These are phyloP conservation scores for Irpex rosettiformis DNA, from an alignment of 1,284 basidiomycete species.

Conservation along the genomic window DNA sequence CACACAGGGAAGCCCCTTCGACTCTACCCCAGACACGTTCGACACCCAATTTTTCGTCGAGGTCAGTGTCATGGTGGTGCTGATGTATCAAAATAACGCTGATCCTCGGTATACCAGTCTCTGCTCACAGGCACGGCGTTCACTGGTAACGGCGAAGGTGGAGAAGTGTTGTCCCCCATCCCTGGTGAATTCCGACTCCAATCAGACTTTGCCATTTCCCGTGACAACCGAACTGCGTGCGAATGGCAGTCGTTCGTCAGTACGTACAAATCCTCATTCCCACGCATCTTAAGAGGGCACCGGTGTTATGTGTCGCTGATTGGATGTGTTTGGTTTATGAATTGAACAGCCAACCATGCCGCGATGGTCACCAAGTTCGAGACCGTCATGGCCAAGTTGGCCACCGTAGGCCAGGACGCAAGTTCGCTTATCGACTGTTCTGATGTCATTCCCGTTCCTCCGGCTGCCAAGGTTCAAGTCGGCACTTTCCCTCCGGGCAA, in stretches of 20 bases:
- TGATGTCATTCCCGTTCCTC: conserved; percentile 10
- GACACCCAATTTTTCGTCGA: conserved; percentile 40
- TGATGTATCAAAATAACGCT: neutral
- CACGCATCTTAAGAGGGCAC: neutral
- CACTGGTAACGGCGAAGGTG: neutral
- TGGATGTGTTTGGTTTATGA: neutral
- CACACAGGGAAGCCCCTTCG: conserved; percentile 25
- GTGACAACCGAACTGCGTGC: conserved; percentile 1
- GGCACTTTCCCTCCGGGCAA: neutral
- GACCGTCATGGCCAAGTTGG: neutral
- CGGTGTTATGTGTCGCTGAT: neutral
- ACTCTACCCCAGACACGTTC: conserved; percentile 31
- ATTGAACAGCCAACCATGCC: neutral
- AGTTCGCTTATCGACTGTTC: conserved; percentile 10
- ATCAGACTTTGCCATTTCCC: conserved; percentile 1
- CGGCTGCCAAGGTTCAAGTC: neutral
- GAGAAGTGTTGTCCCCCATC: conserved; percentile 1
- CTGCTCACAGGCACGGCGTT: neutral
- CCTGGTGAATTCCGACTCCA: neutral
- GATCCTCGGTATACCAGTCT: neutral
- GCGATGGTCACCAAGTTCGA: conserved; percentile 1
- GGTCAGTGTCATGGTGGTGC: neutral
- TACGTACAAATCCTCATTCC: neutral
- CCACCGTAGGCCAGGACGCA: conserved; percentile 9
- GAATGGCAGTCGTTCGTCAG: conserved; percentile 7